These are phyloP conservation scores for Trichoderma simmonsii DNA, from an alignment of 2,329 filamentous ascomycete species.

Conservation along the genomic window DNA sequence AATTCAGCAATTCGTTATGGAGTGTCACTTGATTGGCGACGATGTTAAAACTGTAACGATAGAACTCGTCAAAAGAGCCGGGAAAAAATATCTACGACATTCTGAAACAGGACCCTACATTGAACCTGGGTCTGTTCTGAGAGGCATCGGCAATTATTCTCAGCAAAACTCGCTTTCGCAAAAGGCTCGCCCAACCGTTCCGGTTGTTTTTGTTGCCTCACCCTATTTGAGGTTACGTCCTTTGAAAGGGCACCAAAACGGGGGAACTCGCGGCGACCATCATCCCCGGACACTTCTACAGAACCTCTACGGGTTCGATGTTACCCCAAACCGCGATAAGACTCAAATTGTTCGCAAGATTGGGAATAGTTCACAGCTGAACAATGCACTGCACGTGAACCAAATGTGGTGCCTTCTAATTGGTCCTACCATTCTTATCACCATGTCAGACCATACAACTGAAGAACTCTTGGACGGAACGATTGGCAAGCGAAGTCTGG, in stretches of 20 bases:
- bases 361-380: background rate
- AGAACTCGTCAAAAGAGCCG: background rate
- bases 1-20: background rate
- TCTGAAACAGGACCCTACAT: constrained; percentile 4
- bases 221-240: background rate
- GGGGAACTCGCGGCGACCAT: background rate
- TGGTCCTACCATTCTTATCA: background rate
- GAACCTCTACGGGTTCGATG: constrained; percentile 6
- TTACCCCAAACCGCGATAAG: background rate
- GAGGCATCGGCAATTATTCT: background rate
- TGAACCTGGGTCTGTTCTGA: background rate
- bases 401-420: constrained; percentile 10
- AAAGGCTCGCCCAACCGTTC: background rate
- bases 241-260: background rate
- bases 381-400: background rate
- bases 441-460: background rate
- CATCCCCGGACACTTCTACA: background rate
- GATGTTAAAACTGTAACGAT: background rate
- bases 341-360: background rate
- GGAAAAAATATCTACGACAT: background rate
- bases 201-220: background rate
- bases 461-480: background rate
- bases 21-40: background rate
- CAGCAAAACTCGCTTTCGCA: background rate
- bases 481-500: background rate